Evolutionary conservation across 2,329 filamentous ascomycete genomes (phyloP).

Genomic region (Fusarium temperatum): DNA sequence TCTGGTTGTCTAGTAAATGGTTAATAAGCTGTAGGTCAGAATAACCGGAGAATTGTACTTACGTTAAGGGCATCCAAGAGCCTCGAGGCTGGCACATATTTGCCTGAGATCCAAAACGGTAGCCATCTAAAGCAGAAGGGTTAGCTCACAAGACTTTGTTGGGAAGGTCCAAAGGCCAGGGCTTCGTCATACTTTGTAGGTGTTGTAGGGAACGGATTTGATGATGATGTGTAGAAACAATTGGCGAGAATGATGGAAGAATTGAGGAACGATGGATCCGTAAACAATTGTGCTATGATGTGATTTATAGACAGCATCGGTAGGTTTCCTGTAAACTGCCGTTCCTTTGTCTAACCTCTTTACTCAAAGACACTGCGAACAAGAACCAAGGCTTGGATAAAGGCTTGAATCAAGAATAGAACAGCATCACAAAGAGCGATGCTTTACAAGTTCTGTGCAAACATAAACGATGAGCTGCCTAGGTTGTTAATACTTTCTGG

Average conservation of each 20-base stretch:
- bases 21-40: rapidly evolving
- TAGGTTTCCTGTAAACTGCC: rapidly evolving
- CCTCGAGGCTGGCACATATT: background rate
- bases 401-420: no score
- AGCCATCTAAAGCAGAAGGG: rapidly evolving
- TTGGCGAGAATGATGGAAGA: rapidly evolving
- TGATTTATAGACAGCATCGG: rapidly evolving
- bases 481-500: no score
- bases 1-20: background rate
- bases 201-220: no score
- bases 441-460: no score
- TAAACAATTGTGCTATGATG: rapidly evolving
- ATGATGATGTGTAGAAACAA: rapidly evolving
- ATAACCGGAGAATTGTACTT: rapidly evolving
- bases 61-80: background rate
- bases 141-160: no score
- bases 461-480: no score
- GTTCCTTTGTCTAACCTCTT: rapidly evolving
- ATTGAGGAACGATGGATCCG: rapidly evolving
- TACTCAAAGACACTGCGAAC: rapidly evolving
- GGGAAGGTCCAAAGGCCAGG: no score
- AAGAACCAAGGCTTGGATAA: rapidly evolving
- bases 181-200: no score
- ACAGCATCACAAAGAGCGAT: background rate
- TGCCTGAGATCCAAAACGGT: background rate